phyloP scores from a whole-genome alignment of 352 stramenopile species.

The Phytophthora tentaculata region DNA sequence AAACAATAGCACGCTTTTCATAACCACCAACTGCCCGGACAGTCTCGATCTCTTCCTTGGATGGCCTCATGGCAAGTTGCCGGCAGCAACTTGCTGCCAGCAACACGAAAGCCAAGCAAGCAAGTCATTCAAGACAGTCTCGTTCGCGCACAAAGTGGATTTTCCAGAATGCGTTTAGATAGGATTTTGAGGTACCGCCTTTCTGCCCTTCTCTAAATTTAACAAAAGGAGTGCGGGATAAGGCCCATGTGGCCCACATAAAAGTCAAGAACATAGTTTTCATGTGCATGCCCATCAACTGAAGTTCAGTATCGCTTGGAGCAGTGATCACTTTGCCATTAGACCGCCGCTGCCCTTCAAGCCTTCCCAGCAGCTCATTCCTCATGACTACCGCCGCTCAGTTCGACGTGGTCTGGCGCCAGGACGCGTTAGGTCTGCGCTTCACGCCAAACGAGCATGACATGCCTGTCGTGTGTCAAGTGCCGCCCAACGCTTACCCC shows the following conservation, averaged over 20 bases:
- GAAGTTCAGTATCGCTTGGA: constrained; percentile 22
- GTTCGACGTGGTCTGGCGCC: constrained; percentile 72
- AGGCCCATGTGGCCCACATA: constrained; percentile 14
- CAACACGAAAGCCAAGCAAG: not conserved
- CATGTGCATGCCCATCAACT: constrained; percentile 17
- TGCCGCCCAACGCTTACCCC: constrained; percentile 54
- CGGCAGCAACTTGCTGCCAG: not conserved
- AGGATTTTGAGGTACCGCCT: constrained; percentile 9
- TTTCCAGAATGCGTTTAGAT: constrained; percentile 20
- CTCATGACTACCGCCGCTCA: constrained; percentile 10
- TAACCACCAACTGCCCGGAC: constrained; percentile 15
- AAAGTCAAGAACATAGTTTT: not conserved
- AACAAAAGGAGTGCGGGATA: constrained; percentile 3
- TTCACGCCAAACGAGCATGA: constrained; percentile 80
- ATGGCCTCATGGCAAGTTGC: not conserved
- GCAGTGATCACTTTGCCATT: constrained; percentile 26
- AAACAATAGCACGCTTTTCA: not conserved
- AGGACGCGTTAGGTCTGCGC: constrained; percentile 60
- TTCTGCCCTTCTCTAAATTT: constrained; percentile 18
- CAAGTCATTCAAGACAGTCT: constrained; percentile 11
- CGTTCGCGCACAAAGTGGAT: constrained; percentile 28
- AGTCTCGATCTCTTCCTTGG: constrained; percentile 16
- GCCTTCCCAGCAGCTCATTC: not conserved
- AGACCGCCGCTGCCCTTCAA: constrained; percentile 7
- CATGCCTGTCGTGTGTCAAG: constrained; percentile 74